These are phyloP conservation scores for Suillus variegatus DNA, from an alignment of 768 basidiomycete genomes.

Conservation along the genomic window DNA sequence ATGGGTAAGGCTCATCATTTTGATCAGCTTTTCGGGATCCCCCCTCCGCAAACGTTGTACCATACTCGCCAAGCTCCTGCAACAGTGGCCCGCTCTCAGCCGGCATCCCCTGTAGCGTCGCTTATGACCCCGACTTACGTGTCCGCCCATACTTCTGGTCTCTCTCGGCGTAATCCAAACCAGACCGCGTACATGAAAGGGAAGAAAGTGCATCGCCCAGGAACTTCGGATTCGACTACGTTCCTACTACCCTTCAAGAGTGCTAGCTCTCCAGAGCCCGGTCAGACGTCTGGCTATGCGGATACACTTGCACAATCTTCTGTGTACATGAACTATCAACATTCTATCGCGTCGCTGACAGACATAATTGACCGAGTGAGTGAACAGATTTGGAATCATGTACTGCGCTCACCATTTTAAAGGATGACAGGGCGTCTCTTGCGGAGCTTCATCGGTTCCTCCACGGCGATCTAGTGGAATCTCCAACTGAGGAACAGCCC, in stretches of 20 bases:
- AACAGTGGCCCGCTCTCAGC: constrained; percentile 27
- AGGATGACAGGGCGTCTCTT: constrained; percentile 79
- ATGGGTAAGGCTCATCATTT: constrained; percentile 7
- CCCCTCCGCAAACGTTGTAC: constrained; percentile 79
- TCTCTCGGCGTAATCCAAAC: constrained; percentile 43
- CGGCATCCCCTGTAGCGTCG: constrained; percentile 20
- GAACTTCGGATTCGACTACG: constrained; percentile 64
- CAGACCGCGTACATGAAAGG: constrained; percentile 48
- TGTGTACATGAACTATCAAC: constrained; percentile 76
- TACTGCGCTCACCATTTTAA: constrained; percentile 12
- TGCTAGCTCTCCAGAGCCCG: constrained; percentile 16
- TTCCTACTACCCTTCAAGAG: constrained; percentile 43
- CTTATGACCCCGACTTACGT: constrained; percentile 19
- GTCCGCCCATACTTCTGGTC: constrained; percentile 21
- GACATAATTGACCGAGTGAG: constrained; percentile 80
- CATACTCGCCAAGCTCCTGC: constrained; percentile 59
- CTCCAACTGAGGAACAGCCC: constrained; percentile 23
- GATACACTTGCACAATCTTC: constrained; percentile 37
- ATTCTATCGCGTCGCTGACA: constrained; percentile 77
- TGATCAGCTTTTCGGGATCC: constrained; percentile 74
- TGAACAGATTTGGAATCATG: constrained; percentile 15
- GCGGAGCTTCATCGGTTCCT: constrained; percentile 75
- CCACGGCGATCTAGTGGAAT: constrained; percentile 32
- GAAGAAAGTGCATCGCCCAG: constrained; percentile 50
- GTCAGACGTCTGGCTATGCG: constrained; percentile 16